Evolutionary conservation across 768 basidiomycete genomes (phyloP), one percentile per base, ranked within the genome.

Genomic region (Lepiota brunneoincarnata): DNA sequence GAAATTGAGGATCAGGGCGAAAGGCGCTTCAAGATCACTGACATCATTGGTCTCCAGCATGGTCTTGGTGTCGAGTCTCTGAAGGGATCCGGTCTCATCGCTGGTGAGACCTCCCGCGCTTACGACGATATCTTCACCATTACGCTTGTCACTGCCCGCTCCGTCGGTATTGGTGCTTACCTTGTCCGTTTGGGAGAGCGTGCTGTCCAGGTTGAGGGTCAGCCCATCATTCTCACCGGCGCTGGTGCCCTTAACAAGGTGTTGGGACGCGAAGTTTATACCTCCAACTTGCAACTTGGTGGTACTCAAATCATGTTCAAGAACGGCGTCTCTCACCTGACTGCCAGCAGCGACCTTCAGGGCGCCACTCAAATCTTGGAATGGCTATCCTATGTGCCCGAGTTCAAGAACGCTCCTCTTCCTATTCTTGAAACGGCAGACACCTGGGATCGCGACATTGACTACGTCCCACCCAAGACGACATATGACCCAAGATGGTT

Each of bases 221-320:
- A 99, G 63, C 97, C 97, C 2, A 98, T 99, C 74, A 99, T 99
- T 69, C 83, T 99, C 57, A 99, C 97, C 12, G 97, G 97, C 61
- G 96, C 96, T 23, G 84, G 84, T 6, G 97, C 97, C 3, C 82
- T 99, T 60, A 99, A 98, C 82, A 98, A 99, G 73, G 97, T 99
- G 4, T 85, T 99, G 39, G 97, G 97, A 57, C 90, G 97, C 45
- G 97, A 98, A 70, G 97, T 99, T 42, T 98, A 99, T 69, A 98
- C 97, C 7, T 97, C 94, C 51, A 98, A 98, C 70, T 72, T 99
- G 61, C 97, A 98, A 70, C 90, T 99, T 56, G 97, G 97, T 59
- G 97, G 97, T 51, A 98, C 97, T n/a, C 97, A 99, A 66, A 98
- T 99, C 77, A 98, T 99, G 97, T 91, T 93, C 84, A 98, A 98